Percentiles rank a stretch among this genome's conserved stretches.
These are phyloP conservation scores for Babesia ovata DNA, from an alignment of 169 alveolate genomes.

Conservation along the genomic window DNA sequence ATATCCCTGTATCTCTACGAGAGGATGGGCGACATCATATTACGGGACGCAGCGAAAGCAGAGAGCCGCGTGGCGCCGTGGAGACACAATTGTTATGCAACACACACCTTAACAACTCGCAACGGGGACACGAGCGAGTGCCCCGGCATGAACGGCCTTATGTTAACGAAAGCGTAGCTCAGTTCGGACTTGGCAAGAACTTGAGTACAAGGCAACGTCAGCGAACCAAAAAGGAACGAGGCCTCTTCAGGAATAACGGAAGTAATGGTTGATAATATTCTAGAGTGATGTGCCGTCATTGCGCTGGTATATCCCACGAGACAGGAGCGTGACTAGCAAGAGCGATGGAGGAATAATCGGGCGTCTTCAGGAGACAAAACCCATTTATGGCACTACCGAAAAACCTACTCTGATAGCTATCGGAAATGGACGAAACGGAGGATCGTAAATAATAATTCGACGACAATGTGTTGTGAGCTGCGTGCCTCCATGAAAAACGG, in stretches of 20 bases:
- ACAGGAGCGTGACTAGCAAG: not conserved
- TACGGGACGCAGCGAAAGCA: not conserved
- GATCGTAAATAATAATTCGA: not conserved
- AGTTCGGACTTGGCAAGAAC: constrained; percentile 67
- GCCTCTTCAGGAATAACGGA: constrained; percentile 22
- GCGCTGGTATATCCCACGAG: not conserved
- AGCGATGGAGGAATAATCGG: too few relatives aligned
- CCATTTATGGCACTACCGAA: not conserved
- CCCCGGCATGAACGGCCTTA: constrained; percentile 77
- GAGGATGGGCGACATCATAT: not conserved
- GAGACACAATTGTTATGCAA: not conserved
- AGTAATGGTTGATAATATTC: not conserved
- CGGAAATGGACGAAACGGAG: not conserved
- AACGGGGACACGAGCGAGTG: constrained; percentile 75
- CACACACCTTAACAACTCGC: constrained; percentile 62
- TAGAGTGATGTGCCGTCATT: not conserved
- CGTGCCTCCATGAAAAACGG: too few relatives aligned
- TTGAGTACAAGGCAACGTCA: constrained; percentile 65
- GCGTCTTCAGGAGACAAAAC: constrained; percentile 1
- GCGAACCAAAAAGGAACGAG: constrained; percentile 63
- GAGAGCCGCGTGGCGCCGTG: not conserved
- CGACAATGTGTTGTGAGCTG: too few relatives aligned
- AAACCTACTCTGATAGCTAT: not conserved
- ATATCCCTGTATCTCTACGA: constrained; percentile 59
- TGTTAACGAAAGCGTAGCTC: constrained; percentile 74